Percentiles rank a stretch among this genome's conserved stretches.
Evolutionary conservation across 495 filamentous ascomycete species (phyloP).

Genomic region (Penicillium ucsense): DNA sequence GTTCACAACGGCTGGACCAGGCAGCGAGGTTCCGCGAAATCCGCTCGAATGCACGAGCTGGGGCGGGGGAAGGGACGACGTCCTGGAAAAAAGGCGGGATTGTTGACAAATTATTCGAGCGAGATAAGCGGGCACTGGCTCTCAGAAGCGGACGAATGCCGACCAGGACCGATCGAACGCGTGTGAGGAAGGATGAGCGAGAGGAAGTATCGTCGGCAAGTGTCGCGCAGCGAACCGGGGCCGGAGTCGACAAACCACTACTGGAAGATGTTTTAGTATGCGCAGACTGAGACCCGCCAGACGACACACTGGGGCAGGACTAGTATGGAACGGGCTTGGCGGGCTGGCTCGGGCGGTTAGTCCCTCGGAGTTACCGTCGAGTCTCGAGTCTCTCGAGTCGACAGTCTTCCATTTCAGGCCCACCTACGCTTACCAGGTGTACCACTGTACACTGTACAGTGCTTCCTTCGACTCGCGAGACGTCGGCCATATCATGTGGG

Average conservation of each 20-base stretch:
- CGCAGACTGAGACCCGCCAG: conserved; percentile 4
- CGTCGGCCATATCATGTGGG: too few species aligned
- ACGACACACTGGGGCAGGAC: background rate
- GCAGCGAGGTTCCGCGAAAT: background rate
- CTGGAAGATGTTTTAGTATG: conserved; percentile 2
- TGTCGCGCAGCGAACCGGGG: conserved; percentile 3
- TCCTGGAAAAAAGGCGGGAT: background rate
- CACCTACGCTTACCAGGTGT: too few species aligned
- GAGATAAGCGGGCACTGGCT: too few species aligned
- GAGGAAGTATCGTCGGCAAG: background rate
- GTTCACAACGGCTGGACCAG: background rate
- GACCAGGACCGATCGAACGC: too few species aligned
- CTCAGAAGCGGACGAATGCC: too few species aligned
- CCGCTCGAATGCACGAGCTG: background rate
- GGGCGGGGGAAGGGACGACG: background rate
- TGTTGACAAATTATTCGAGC: too few species aligned
- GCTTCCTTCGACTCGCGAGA: too few species aligned
- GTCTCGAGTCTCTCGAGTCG: too few species aligned
- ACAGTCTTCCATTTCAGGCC: too few species aligned
- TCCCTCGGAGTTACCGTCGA: background rate
- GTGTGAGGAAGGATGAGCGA: background rate
- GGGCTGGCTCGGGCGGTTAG: background rate
- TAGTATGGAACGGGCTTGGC: background rate
- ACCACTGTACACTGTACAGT: too few species aligned
- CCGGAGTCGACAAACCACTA: background rate